These are phyloP conservation scores for Vigna angularis DNA, from an alignment of 306 rosid genomes.

Conservation along the genomic window DNA sequence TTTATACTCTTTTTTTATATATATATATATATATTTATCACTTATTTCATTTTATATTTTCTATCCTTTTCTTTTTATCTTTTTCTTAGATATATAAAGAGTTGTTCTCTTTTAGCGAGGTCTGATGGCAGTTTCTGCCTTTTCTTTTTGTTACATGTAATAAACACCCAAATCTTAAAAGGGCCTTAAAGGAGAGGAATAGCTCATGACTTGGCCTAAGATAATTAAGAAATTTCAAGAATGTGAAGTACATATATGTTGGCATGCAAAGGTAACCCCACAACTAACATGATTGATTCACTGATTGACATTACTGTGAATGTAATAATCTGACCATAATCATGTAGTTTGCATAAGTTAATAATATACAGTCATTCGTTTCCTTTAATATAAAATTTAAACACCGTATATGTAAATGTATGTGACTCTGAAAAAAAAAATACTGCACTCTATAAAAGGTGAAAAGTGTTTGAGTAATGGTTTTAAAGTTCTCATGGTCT, in stretches of 20 bases:
- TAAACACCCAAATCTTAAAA: constrained; percentile 78
- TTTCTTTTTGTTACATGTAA: constrained; percentile 49
- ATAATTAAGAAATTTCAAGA: constrained; percentile 33
- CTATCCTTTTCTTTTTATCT: background rate
- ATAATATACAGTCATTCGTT: background rate
- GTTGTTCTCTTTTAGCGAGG: constrained; percentile 13
- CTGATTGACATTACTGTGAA: constrained; percentile 51
- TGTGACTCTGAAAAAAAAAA: background rate
- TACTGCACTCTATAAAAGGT: background rate
- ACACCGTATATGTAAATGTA: too few species aligned
- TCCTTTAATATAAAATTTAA: constrained; percentile 8
- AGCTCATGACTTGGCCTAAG: constrained; percentile 6
- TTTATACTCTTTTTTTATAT: too few species aligned
- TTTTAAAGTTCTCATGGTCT: constrained; percentile 10
- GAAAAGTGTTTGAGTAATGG: background rate
- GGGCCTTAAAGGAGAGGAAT: constrained; percentile 43
- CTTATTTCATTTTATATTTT: background rate
- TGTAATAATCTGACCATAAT: constrained; percentile 18
- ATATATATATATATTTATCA: background rate
- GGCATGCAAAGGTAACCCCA: constrained; percentile 48
- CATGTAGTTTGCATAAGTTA: background rate
- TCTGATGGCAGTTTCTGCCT: constrained; percentile 59
- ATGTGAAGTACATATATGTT: constrained; percentile 35
- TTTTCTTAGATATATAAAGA: background rate
- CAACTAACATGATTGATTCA: constrained; percentile 65